Base-by-base conservation (phyloP, 2,329 filamentous ascomycete species). In the Davidsoniella australis region DNA sequence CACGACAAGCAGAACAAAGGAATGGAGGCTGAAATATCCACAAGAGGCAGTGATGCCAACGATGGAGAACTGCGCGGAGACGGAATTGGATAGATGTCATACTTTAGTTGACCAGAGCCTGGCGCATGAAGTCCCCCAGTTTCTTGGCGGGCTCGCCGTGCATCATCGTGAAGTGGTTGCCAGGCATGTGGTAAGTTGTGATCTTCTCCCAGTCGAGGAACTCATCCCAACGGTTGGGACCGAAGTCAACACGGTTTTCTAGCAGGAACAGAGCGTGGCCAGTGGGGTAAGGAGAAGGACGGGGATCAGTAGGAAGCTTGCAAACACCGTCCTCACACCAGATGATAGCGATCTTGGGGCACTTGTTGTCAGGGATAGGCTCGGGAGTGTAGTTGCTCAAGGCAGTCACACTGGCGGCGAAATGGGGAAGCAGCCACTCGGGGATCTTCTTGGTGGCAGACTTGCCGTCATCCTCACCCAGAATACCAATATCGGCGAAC, bases 151-250 rank as follows among this genome's bases (percentile, higher is more conserved):
- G 48, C 3, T 68, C 60, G 54, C 76, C 77, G 61, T 80, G 76
- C 78, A 85, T 84, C 80, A 85, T 85, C 17, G 72, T 76, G 64
- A 85, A 85, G 64, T 85, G 80, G 58, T 85, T 82, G 2, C 79
- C 81, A 14, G 74, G 75, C 76, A 83, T 81, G 58, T 80, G 76
- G 49, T 70, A 71, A 55, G 73, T 79, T 45, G 68, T 67, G 64
- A 83, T 78, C 62, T 77, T 80, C 48, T 71, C 64, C 45, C 66
- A 59, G 47, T 77, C 75, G 38, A 83, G 64, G 40, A 78, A 77
- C 61, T 81, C 74, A 24, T 77, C 78, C 78, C 79, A 84, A 17
- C 77, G 70, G 60, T 84, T 83, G 51, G 77, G 71, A 2, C 72
- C 72, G 60, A 86, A 86, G 61, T 84, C 79, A 3, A 73, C 76